Evolutionary conservation across 768 basidiomycete species (phyloP), one percentile per base, ranked within the genome.

Genomic region (Exidia glandulosa): DNA sequence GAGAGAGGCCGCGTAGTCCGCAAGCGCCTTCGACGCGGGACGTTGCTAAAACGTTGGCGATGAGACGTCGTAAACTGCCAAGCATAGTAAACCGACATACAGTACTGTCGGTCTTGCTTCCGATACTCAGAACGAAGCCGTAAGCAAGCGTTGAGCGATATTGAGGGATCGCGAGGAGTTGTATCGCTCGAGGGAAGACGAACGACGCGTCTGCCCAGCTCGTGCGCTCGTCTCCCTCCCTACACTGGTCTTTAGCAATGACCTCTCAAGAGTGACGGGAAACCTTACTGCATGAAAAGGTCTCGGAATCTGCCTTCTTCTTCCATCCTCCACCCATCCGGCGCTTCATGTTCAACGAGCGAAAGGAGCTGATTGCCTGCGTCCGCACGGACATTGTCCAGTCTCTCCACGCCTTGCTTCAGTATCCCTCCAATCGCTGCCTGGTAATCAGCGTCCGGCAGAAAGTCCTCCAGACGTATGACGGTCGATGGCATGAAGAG

Each of bases 321-420:
- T 52, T 77, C 76, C 33, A 88, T 71, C 56, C 70, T 70, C 88
- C 87, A 88, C 36, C 64, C 67, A 56, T 74, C 70, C 31, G 74
- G 67, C 57, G 74, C 70, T 7, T 76, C 71, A 31, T 80, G 68
- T 27, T 69, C 66, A 54, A 90, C 66, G 31, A 93, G 70, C 60
- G 70, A 70, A 58, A 76, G 48, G 63, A 93, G 76, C 63, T 81
- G 77, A 62, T 77, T 74, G 1, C 91, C 91, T 9, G 90, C 88
- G 56, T 81, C 83, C 60, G 87, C 88, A 50, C 95, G 81, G 56
- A 97, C 90, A 67, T 87, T 92, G 69, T 96, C 94, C 19, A 98
- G 79, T 66, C 92, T 79, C 71, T 97, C 95, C 31, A 90, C 84
- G 3, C 90, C 88, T 68, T 94, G 93, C 73, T 92, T 95, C 60